A percentile compares a stretch with the other conserved stretches of the same genome.
Conservation (phyloP, 202 grass and related monocot species). For the Tripidium arundinaceum region DNA sequence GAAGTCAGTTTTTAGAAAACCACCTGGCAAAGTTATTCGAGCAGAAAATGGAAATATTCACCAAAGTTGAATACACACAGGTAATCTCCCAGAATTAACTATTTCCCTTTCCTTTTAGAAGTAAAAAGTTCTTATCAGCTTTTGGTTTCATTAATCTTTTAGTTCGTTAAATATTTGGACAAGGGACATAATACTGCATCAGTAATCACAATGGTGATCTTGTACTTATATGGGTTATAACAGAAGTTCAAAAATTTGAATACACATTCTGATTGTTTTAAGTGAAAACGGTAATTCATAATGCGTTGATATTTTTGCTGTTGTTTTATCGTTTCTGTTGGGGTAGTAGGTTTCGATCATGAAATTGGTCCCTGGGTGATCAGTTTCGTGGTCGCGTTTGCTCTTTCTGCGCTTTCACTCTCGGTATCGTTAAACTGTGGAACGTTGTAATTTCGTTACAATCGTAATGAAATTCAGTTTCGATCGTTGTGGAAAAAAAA, state of each 20-base stretch:
- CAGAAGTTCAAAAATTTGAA: neutral
- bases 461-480: too few species aligned
- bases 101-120: conserved; percentile 18
- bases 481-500: too few species aligned
- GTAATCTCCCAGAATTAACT: conserved; percentile 29
- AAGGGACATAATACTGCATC: neutral
- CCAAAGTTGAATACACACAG: conserved; percentile 99
- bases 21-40: conserved; percentile 98
- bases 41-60: conserved; percentile 99
- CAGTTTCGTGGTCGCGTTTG: too few species aligned
- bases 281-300: neutral
- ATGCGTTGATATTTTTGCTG: neutral
- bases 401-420: too few species aligned
- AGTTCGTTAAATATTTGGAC: conserved; percentile 13
- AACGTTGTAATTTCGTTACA: too few species aligned
- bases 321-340: too few species aligned
- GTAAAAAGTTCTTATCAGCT: conserved; percentile 3
- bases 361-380: too few species aligned
- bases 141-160: conserved; percentile 23
- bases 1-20: conserved; percentile 98
- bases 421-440: too few species aligned
- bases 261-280: neutral
- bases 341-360: too few species aligned
- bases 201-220: neutral
- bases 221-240: neutral